phyloP scores from a whole-genome alignment of 1,284 basidiomycete genomes.

The Ustilago lituana region DNA sequence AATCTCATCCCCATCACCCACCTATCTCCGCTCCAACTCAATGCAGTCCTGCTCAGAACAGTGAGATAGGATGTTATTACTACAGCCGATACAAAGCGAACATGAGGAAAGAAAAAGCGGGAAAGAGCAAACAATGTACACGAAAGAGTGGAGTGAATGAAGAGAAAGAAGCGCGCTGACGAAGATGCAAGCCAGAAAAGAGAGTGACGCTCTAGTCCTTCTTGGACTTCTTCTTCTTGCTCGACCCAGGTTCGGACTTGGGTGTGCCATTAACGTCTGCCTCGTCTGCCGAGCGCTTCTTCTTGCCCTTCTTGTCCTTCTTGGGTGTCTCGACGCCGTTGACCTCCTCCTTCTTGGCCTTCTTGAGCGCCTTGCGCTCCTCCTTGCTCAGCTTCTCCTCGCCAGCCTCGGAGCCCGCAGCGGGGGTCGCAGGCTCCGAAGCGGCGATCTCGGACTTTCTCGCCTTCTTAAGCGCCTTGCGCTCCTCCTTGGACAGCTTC shows the following conservation, averaged over 20 bases:
- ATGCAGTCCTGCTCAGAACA: too few relatives aligned
- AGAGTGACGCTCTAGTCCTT: constrained; percentile 30
- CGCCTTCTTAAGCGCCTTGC: constrained; percentile 56
- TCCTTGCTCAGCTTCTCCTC: constrained; percentile 56
- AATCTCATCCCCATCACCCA: too few relatives aligned
- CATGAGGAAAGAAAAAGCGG: constrained; percentile 1
- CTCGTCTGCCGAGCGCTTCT: constrained; percentile 53
- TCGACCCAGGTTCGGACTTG: constrained; percentile 47
- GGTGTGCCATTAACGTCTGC: constrained; percentile 49
- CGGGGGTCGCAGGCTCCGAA: constrained; percentile 41
- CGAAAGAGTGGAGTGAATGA: background rate
- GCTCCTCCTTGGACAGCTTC: constrained; percentile 58
- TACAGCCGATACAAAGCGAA: constrained; percentile 19
- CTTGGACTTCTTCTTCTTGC: constrained; percentile 62
- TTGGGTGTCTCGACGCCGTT: constrained; percentile 39
- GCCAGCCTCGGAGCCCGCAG: constrained; percentile 73
- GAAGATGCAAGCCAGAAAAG: background rate
- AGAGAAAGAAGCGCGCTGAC: background rate
- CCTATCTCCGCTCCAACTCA: too few relatives aligned
- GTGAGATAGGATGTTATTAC: constrained; percentile 22
- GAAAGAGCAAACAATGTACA: background rate
- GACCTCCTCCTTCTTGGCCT: constrained; percentile 52
- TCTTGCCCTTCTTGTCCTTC: constrained; percentile 63
- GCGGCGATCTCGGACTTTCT: constrained; percentile 36
- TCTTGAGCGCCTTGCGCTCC: constrained; percentile 52